A percentile compares a stretch with the other conserved stretches of the same genome.
Conservation (phyloP, 345 rosid species). For the Turritis glabra region DNA sequence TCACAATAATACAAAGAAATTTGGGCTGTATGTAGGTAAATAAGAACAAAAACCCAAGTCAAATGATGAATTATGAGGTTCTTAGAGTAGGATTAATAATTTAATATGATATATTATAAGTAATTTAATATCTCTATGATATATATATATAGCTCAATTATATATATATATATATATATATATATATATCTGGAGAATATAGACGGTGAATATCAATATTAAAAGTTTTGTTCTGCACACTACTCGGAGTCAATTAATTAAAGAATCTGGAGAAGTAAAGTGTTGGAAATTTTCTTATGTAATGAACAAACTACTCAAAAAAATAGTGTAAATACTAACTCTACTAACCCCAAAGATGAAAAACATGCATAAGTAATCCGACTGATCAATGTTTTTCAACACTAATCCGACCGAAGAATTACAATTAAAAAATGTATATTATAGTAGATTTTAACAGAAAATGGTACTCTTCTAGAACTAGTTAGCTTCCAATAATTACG, state of each 20-base stretch:
- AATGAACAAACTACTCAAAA: neutral
- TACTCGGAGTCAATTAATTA: neutral
- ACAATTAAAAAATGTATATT: neutral
- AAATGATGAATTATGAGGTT: conserved; percentile 10
- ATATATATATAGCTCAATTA: no score
- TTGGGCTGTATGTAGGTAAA: conserved; percentile 3
- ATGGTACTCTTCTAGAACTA: neutral
- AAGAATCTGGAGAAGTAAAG: neutral
- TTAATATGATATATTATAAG: neutral
- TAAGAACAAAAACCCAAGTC: conserved; percentile 21
- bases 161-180: no score
- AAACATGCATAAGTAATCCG: neutral
- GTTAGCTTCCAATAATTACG: neutral
- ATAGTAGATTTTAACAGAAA: neutral
- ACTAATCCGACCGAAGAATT: neutral
- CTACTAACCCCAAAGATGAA: neutral
- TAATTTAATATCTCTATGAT: neutral
- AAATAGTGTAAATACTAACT: neutral
- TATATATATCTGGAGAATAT: no score
- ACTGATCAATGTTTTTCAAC: neutral
- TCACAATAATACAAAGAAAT: no score
- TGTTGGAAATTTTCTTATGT: neutral
- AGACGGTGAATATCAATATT: neutral
- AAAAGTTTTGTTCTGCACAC: neutral
- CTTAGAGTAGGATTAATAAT: neutral